Base-by-base conservation (phyloP, 352 stramenopile species). In the Blastocystis sp. region DNA sequence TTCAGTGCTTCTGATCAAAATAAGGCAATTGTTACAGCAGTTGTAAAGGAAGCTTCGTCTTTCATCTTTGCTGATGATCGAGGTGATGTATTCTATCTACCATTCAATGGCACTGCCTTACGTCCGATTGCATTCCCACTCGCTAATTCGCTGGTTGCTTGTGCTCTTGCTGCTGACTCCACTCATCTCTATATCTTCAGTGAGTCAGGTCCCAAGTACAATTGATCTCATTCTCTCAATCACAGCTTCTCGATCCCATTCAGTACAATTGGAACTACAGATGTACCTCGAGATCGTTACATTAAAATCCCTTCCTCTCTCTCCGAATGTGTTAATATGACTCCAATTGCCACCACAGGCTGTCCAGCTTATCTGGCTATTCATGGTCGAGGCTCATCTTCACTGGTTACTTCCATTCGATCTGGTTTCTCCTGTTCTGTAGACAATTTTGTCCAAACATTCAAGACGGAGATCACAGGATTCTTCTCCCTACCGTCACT, bases 401-500 rank as follows among this genome's bases (percentile, higher is more conserved):
- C 21, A 11, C 24, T 51, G 1, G 29, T 63, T 9, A 51, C 43
- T n/a, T 12, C 71, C 9, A 39, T 65, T 1, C 29, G 42, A 29
- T 54, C 58, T 29, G 71, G 71, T 5, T 29, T 83, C 19, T 14
- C 4, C 43, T 83, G 71, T 56, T 42, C 37, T n/a, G 29, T 83
- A 19, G 14, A 83, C 3, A 32, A 46, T n/a, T 37, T 83, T 24
- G 56, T 63, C 12, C 24, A 51, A 24, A 39, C 49, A 37, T 29
- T 83, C 46, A 63, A 65, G 71, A 43, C 54, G 49, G 71, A 63
- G n/a, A 83, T 54, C 6, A 52, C 16, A 21, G 7, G 21, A 2
- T 54, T 83, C 19, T 83, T 65, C 51, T 66, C 71, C n/a, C 49
- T 83, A 24, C 49, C 71, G 12, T 35, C 24, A n/a, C 51, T 83